These are phyloP conservation scores for Pythium brassicae DNA, from an alignment of 352 stramenopile species.

Conservation along the genomic window DNA sequence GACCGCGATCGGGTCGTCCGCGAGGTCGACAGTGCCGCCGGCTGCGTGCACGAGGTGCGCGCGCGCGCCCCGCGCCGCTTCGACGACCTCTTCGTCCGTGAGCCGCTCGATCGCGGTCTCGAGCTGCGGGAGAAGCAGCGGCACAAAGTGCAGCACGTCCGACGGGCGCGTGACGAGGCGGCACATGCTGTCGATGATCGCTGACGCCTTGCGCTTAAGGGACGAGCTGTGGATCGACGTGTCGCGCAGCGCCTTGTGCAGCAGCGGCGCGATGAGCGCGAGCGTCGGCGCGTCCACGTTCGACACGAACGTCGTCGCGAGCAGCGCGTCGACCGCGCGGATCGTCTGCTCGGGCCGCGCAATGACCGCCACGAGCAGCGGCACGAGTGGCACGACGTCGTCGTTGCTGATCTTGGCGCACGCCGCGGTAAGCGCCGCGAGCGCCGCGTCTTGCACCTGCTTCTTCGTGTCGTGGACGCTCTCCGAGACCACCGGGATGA, in stretches of 20 bases:
- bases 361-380: slow-evolving; percentile 53
- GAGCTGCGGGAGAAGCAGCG: slow-evolving; percentile 89
- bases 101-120: slow-evolving; percentile 90
- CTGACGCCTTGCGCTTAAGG: slow-evolving; percentile 87
- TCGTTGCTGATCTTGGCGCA: no score
- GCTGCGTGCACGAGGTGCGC: slow-evolving; percentile 54
- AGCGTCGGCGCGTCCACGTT: slow-evolving; percentile 95
- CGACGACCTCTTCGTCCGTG: slow-evolving; percentile 88
- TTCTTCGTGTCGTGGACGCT: no score
- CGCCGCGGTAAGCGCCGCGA: no score
- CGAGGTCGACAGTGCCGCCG: slow-evolving; percentile 40
- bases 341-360: slow-evolving; percentile 89
- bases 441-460: no score
- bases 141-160: slow-evolving; percentile 86
- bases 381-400: no score
- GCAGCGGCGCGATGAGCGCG: slow-evolving; percentile 96
- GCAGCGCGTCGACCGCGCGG: slow-evolving; percentile 90
- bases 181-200: slow-evolving; percentile 93
- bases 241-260: slow-evolving; percentile 91
- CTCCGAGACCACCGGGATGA: no score
- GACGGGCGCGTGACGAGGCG: slow-evolving; percentile 83
- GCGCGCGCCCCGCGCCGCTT: slow-evolving; percentile 50
- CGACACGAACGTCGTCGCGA: slow-evolving; percentile 98
- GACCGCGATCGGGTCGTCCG: slow-evolving; percentile 55
- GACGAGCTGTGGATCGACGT: slow-evolving; percentile 88